Evolutionary conservation across 495 filamentous ascomycete species (phyloP), one percentile per base, ranked within the genome.

Genomic region (Amorphotheca resinae): DNA sequence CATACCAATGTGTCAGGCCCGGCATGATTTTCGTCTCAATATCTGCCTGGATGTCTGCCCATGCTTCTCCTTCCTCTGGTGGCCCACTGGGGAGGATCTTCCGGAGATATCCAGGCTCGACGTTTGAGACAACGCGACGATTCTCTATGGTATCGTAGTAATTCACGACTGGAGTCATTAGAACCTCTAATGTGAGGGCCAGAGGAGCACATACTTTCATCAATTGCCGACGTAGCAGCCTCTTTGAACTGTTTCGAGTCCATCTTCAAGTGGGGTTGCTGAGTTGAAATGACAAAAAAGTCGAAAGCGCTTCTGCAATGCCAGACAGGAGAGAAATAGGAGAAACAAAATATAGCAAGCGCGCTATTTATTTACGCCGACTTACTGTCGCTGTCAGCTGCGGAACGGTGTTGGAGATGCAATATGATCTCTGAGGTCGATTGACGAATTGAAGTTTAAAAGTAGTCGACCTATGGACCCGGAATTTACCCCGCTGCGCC

Each of bases 1-100:
- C 56, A n/a, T 60, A 77, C 84, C 91, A 98, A 63, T 96, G 91
- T 0, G 91, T 98, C 41, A 98, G 64, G 2, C 91, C 91, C 0
- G 91, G 91, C 59, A 95, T 78, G 59, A 96, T 95, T 54, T 91
- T 86, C 11, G 72, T 59, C 52, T 88, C 83, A 36, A 96, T 78
- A 60, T 96, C 89, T 21, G 72, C 64, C 53, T 93, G 84, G 53
- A 96, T 95, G 37, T 73, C 66, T 31, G 63, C 58, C 87, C 87
- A 95, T 52, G 67, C 45, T 60, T 96, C 87, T 28, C 80, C 77
- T 16, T 84, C 67, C 17, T 73, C 53, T 4, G 91, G 91, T 0
- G 86, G 77, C 28, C 65, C 62, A n/a, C 64, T 56, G 8, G 91
- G 89, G 2, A 98, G 75, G 6, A 88, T 70, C 20, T 82, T 79